phyloP scores from a whole-genome alignment of 1,284 basidiomycete species.

The Marasmius oreades region DNA sequence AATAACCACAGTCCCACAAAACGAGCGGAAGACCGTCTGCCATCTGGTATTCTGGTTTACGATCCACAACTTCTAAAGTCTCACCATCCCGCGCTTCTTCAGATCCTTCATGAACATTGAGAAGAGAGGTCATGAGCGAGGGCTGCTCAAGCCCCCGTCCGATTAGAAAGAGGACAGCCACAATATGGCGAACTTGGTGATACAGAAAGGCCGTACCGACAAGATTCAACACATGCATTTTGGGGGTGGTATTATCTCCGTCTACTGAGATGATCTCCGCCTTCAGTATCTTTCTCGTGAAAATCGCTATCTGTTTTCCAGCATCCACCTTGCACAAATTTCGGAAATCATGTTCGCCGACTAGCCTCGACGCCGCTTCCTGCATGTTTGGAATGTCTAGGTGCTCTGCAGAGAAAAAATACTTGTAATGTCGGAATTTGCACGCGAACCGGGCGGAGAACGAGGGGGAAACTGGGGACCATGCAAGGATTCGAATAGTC shows the following conservation, averaged over 20 bases:
- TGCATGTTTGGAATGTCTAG: conserved; percentile 80
- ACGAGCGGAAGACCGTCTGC: conserved; percentile 88
- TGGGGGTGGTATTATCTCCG: conserved; percentile 14
- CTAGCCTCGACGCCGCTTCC: conserved; percentile 64
- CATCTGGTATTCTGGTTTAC: conserved; percentile 92
- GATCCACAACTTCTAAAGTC: conserved; percentile 47
- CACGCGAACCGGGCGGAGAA: conserved; percentile 94
- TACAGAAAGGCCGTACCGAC: conserved; percentile 91
- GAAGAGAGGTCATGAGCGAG: conserved; percentile 66
- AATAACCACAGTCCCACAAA: conserved; percentile 89
- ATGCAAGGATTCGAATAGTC: conserved; percentile 90
- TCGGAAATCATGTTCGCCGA: conserved; percentile 94
- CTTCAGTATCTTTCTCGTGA: conserved; percentile 60
- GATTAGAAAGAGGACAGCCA: conserved; percentile 89
- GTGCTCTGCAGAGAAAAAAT: conserved; percentile 76
- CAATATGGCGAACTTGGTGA: conserved; percentile 97
- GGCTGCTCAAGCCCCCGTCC: conserved; percentile 81
- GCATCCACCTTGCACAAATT: conserved; percentile 97
- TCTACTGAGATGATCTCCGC: conserved; percentile 56
- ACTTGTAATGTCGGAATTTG: conserved; percentile 92
- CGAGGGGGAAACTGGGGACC: conserved; percentile 81
- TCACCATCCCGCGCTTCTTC: conserved; percentile 34
- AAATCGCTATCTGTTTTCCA: conserved; percentile 87
- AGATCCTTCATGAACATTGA: conserved; percentile 54
- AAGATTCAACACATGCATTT: conserved; percentile 80